Evolutionary conservation across 202 grass and related monocot genomes (phyloP), one percentile per base, ranked within the genome.

Genomic region (Schoenoplectus tabernaemontani): DNA sequence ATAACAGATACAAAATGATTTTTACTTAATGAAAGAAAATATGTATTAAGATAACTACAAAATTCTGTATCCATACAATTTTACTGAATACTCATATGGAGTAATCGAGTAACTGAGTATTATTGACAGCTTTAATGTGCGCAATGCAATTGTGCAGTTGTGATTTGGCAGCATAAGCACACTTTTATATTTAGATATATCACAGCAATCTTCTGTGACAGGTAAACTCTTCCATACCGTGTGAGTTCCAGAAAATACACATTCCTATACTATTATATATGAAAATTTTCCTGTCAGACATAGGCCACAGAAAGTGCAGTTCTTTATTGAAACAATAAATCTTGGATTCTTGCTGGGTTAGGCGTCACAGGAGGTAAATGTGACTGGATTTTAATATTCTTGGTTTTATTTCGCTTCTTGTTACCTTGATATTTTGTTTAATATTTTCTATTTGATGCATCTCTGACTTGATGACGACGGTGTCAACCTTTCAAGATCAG

Each of bases 401-500:
- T 68, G 7, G 20, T 64, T 64, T 64, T 64, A 17, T 36, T 63
- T 32, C 32, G 12, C 60, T 64, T 65, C 2, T 8, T 37, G 62
- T n/a, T 59, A 64, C 4, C 41, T 11, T 66, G 2, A 44, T 69
- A 15, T 22, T 42, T 69, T 22, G 38, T 20, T 23, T 42, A 44
- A 16, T 12, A 4, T 12, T 9, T 57, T 62, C 4, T 62, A 33
- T 32, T 15, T 13, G 34, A 65, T 65, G 62, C 62, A 19, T 39
- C 33, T 65, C 47, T 77, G 44, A 77, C 15, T 57, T 59, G n/a
- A 39, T 41, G 51, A 57, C 34, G 51, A 58, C n/a, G n/a, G n/a
- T 23, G 75, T 78, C 53, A 78, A 78, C n/a, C 53, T 60, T 76
- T 78, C 75, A 78, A 20, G 54, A 43, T 61, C 60, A 41, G 19